Evolutionary conservation across 805 yeast genomes (phyloP).

Genomic region (Groenewaldozyma tartarivorans): DNA sequence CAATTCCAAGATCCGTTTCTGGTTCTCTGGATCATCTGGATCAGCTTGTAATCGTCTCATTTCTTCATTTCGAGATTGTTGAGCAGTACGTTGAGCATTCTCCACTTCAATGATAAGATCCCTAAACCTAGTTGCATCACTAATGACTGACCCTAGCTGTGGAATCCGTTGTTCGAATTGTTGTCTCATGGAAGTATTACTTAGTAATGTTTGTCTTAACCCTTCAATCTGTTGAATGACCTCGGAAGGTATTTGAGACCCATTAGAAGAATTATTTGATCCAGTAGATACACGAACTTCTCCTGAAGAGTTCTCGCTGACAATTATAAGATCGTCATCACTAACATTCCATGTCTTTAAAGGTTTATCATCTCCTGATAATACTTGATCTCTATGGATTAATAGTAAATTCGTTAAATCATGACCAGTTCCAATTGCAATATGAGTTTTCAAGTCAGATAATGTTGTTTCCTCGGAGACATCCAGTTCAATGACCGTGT

Average conservation of each 20-base stretch:
- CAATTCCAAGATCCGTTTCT: slow-evolving; percentile 53
- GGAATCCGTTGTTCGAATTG: slow-evolving; percentile 38
- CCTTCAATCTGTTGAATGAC: not conserved
- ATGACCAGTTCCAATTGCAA: not conserved
- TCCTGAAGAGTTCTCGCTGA: too few relatives aligned
- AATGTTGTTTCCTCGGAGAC: slow-evolving; percentile 55
- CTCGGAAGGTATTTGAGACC: too few relatives aligned
- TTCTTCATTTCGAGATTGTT: slow-evolving; percentile 38
- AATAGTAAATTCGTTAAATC: too few relatives aligned
- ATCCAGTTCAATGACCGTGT: slow-evolving; percentile 46
- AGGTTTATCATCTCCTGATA: too few relatives aligned
- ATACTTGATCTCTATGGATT: too few relatives aligned
- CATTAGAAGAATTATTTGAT: too few relatives aligned
- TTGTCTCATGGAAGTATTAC: not conserved
- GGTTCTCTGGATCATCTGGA: slow-evolving; percentile 65
- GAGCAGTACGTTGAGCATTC: slow-evolving; percentile 18
- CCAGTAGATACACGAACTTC: too few relatives aligned
- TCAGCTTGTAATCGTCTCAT: slow-evolving; percentile 44
- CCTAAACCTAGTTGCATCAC: slow-evolving; percentile 42
- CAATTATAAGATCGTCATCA: too few relatives aligned
- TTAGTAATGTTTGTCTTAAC: not conserved
- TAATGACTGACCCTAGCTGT: slow-evolving; percentile 34
- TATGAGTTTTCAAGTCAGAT: slow-evolving; percentile 38
- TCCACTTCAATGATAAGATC: slow-evolving; percentile 25
- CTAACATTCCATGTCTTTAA: too few relatives aligned